phyloP scores from a whole-genome alignment of 2,329 filamentous ascomycete genomes.

The Aureobasidium subglaciale region DNA sequence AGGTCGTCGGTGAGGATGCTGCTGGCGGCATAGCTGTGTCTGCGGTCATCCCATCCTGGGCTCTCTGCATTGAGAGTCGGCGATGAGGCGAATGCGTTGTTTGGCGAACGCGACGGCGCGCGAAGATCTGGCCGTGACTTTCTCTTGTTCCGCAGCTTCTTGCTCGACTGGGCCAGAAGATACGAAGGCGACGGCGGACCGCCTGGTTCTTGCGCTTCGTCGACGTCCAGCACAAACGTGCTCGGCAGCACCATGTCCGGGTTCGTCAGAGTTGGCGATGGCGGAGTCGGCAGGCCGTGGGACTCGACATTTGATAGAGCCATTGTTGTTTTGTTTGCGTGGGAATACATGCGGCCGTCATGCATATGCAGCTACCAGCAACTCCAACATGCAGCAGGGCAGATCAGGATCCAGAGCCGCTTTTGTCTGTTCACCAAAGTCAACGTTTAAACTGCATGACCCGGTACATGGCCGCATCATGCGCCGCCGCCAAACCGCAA shows the following conservation, averaged over 20 bases:
- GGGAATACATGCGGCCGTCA: background rate
- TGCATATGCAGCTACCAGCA: constrained; percentile 5
- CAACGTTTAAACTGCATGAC: background rate
- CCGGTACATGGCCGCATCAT: background rate
- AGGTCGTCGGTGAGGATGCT: constrained; percentile 40
- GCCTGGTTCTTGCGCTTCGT: constrained; percentile 18
- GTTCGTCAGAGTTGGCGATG: constrained; percentile 80
- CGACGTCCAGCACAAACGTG: constrained; percentile 17
- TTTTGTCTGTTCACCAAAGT: background rate
- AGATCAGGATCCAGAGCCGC: background rate
- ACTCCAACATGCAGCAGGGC: background rate
- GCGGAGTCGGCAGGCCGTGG: constrained; percentile 35
- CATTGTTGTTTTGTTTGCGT: constrained; percentile 13
- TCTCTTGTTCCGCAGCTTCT: background rate
- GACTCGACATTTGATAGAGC: too few relatives aligned
- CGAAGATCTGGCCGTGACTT: constrained; percentile 1
- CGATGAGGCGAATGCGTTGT: constrained; percentile 22
- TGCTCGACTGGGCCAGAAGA: background rate
- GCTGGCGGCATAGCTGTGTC: constrained; percentile 25
- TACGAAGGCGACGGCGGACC: constrained; percentile 20
- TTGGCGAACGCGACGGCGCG: constrained; percentile 13
- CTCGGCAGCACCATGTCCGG: constrained; percentile 90
- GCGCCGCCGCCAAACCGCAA: background rate
- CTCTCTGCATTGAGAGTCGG: constrained; percentile 26
- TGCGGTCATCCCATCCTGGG: constrained; percentile 14